These are phyloP conservation scores for Syzygium grande DNA, from an alignment of 345 rosid species.

Conservation along the genomic window DNA sequence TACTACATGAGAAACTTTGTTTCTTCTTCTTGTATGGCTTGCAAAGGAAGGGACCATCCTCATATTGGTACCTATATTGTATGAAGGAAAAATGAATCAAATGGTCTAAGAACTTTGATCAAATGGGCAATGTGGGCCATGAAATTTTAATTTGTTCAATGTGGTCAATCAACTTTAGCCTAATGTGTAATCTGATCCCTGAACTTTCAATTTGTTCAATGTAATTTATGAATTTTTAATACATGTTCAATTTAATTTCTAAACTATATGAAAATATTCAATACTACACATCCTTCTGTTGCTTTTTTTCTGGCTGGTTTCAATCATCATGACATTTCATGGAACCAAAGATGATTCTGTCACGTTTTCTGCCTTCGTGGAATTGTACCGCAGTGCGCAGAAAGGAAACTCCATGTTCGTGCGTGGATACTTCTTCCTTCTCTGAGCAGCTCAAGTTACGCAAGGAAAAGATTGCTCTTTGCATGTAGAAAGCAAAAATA, in stretches of 20 bases:
- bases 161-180: too few species aligned
- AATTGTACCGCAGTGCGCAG: fast-evolving
- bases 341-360: background rate
- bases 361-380: background rate
- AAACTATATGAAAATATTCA: too few species aligned
- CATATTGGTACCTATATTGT: background rate
- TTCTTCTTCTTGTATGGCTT: background rate
- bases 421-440: background rate
- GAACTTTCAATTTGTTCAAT: too few species aligned
- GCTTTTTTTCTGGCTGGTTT: background rate
- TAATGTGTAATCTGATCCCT: too few species aligned
- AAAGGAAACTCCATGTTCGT: background rate
- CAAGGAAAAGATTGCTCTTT: background rate
- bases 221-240: too few species aligned
- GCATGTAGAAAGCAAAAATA: background rate
- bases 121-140: too few species aligned
- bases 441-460: background rate
- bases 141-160: too few species aligned
- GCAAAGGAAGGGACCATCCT: background rate
- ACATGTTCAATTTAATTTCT: too few species aligned
- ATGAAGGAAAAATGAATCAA: background rate
- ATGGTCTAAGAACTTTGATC: too few species aligned
- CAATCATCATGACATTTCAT: background rate
- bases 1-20: background rate
- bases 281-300: background rate